Evolutionary conservation across 495 filamentous ascomycete genomes (phyloP).

Genomic region (Cetradonia linearis): DNA sequence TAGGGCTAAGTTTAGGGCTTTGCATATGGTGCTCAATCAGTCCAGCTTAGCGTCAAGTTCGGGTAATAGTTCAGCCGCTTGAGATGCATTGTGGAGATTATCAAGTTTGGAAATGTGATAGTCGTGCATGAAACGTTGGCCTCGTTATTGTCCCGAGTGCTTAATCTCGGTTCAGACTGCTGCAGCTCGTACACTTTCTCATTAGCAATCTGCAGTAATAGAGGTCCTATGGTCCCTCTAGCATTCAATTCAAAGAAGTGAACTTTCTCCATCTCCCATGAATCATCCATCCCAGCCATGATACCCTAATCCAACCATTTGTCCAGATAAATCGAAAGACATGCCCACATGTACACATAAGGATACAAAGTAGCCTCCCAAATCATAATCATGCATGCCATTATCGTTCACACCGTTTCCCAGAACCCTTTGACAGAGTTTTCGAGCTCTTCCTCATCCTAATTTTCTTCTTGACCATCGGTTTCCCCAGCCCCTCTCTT

Average conservation of each 20-base stretch:
- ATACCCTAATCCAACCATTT: not conserved
- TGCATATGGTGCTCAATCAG: not conserved
- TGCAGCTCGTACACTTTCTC: not conserved
- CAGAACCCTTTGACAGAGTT: not conserved
- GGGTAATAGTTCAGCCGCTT: too few relatives aligned
- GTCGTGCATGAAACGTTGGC: not conserved
- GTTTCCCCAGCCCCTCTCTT: conserved; percentile 16
- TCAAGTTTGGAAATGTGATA: not conserved
- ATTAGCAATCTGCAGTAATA: not conserved
- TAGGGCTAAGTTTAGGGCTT: not conserved
- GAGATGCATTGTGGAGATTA: not conserved
- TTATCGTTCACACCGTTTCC: conserved; percentile 5
- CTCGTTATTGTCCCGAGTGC: not conserved
- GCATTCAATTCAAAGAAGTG: not conserved
- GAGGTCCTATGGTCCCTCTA: not conserved
- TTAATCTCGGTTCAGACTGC: not conserved
- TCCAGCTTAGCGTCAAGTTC: too few relatives aligned
- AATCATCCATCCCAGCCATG: not conserved
- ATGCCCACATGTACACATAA: not conserved
- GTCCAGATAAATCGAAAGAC: too few relatives aligned
- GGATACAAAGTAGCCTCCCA: conserved; percentile 3
- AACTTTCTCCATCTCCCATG: not conserved
- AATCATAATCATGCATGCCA: not conserved
- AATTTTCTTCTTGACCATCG: conserved; percentile 20
- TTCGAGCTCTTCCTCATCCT: conserved; percentile 21